Evolutionary conservation across 2,329 filamentous ascomycete species (phyloP), one percentile per base, ranked within the genome.

Genomic region (Alternaria panax): DNA sequence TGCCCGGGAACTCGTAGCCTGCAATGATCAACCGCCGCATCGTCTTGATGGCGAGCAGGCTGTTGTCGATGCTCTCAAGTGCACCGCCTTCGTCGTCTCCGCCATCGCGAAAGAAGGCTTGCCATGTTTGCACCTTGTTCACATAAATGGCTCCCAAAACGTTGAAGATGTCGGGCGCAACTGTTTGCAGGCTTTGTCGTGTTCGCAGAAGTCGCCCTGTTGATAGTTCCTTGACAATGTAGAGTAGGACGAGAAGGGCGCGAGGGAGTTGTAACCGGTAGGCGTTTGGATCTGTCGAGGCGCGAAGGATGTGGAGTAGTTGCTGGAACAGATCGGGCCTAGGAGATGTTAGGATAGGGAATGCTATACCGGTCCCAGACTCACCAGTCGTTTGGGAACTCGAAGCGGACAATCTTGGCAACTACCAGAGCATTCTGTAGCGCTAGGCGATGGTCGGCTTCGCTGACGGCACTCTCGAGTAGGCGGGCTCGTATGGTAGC

Each of bases 161-260:
- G 68, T 90, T 89, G n/a, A 97, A 86, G 22, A 97, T 86, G 75
- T 97, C 92, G 0, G 93, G 92, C 0, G 93, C 88, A 28, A 92
- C 85, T 1, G 88, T 87, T 67, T 96, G 91, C 16, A 99, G 82
- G 36, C 88, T 90, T 1, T 89, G 88, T 70, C 93, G 88, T 0
- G 90, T 93, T 64, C 87, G 87, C 56, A 88, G 85, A 47, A 98
- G 79, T 42, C 92, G 86, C 2, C 91, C 93, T 0, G 91, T 93
- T 0, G 91, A 89, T 6, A 98, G 82, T 76, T 98, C 95, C 80
- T 98, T 99, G 72, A 96, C 88, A 27, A 97, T 88, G 47, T 94
- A 90, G 14, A 98, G 83, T 11, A 97, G 82, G 12, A 96, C 88
- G 52, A 92, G 84, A 42, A 98, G 84, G 7, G 88, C 86, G 47